Evolutionary conservation across 2,329 filamentous ascomycete species (phyloP).

Genomic region (Colletotrichum echinochloae): DNA sequence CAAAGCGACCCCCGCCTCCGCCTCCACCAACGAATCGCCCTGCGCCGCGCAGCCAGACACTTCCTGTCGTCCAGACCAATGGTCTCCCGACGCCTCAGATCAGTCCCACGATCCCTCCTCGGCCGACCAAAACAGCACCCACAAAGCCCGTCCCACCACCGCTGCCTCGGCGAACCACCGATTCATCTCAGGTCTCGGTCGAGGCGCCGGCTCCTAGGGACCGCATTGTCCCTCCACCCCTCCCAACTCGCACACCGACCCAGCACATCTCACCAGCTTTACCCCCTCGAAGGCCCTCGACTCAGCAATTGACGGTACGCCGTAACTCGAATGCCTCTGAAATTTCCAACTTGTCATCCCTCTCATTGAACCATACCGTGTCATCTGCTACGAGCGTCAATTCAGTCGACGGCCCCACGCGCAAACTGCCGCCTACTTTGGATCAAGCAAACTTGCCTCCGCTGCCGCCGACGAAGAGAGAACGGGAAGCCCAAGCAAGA

Average conservation of each 20-base stretch:
- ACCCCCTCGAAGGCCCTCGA: slow-evolving; percentile 62
- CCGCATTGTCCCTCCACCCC: slow-evolving; percentile 50
- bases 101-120: slow-evolving; percentile 55
- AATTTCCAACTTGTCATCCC: slow-evolving; percentile 64
- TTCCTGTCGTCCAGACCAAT: slow-evolving; percentile 49
- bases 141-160: slow-evolving; percentile 50
- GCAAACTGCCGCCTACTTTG: slow-evolving; percentile 67
- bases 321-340: slow-evolving; percentile 70
- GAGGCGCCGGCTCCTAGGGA: slow-evolving; percentile 45
- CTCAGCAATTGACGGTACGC: slow-evolving; percentile 57
- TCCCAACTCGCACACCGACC: slow-evolving; percentile 54
- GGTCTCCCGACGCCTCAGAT: slow-evolving; percentile 41
- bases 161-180: slow-evolving; percentile 54
- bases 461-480: slow-evolving; percentile 66
- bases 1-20: slow-evolving; percentile 59
- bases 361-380: slow-evolving; percentile 60
- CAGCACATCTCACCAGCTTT: slow-evolving; percentile 59
- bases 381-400: slow-evolving; percentile 63
- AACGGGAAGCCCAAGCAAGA: slow-evolving; percentile 62
- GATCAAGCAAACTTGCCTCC: slow-evolving; percentile 69
- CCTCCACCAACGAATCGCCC: slow-evolving; percentile 58
- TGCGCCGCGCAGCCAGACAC: slow-evolving; percentile 52
- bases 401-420: slow-evolving; percentile 55
- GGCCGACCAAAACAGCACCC: slow-evolving; percentile 47
- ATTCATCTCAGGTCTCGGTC: slow-evolving; percentile 39